These are phyloP conservation scores for Neofusicoccum parvum DNA, from an alignment of 2,329 filamentous ascomycete genomes.

Conservation along the genomic window DNA sequence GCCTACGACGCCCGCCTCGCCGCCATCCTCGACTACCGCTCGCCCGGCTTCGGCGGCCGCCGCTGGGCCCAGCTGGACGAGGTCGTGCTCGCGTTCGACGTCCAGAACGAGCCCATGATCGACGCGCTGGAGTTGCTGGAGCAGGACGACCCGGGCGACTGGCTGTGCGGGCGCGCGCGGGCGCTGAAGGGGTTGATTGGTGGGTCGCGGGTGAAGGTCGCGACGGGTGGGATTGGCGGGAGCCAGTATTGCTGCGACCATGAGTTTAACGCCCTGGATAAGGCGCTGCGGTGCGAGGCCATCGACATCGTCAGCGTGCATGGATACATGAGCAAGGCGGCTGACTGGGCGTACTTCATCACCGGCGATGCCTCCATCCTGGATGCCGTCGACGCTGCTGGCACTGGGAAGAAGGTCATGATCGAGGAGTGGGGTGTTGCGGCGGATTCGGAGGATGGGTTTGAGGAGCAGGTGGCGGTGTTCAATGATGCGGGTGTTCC, in stretches of 20 bases:
- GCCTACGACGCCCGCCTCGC: slow-evolving; percentile 23
- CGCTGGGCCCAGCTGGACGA: slow-evolving; percentile 22
- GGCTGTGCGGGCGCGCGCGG: slow-evolving; percentile 24
- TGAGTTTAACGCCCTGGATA: slow-evolving; percentile 21
- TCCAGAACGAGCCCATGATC: slow-evolving; percentile 25
- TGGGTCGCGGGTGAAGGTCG: slow-evolving; percentile 20
- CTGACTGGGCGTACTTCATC: slow-evolving; percentile 25
- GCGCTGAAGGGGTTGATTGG: slow-evolving; percentile 12
- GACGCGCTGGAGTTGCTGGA: neutral
- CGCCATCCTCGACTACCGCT: slow-evolving; percentile 19
- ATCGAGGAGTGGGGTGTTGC: slow-evolving; percentile 25
- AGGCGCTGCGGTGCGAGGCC: slow-evolving; percentile 24
- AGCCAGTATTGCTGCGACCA: slow-evolving; percentile 23
- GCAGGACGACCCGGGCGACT: slow-evolving; percentile 23
- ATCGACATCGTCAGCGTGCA: slow-evolving; percentile 25
- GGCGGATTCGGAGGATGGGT: slow-evolving; percentile 17
- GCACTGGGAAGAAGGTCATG: slow-evolving; percentile 22
- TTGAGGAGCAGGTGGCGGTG: slow-evolving; percentile 22
- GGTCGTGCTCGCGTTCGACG: slow-evolving; percentile 25
- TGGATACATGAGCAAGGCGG: slow-evolving; percentile 23
- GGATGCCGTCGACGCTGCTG: neutral
- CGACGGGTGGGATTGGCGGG: slow-evolving; percentile 24
- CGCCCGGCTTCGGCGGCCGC: slow-evolving; percentile 16
- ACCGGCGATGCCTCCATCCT: slow-evolving; percentile 22
- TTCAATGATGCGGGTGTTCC: slow-evolving; percentile 24